Evolutionary conservation across 805 yeast species (phyloP), one percentile per base, ranked within the genome.

Genomic region (Yueomyces sinensis): DNA sequence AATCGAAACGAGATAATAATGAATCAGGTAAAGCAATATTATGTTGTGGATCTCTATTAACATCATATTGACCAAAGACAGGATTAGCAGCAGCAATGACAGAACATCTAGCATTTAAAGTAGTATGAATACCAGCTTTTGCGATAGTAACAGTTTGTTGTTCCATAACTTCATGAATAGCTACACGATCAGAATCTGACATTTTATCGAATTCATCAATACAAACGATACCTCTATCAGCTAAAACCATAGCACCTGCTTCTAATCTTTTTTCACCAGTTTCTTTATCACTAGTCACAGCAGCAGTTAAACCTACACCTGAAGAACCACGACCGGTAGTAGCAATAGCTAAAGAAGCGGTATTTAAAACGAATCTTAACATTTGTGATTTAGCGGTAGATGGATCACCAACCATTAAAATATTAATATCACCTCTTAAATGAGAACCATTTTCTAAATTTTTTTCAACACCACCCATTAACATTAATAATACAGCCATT

Each of bases 301-400:
- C 98, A 15, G 98, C 98, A 0, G 98, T 91, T 50, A 91, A 70
- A 83, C 98, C 98, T 31, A 91, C 98, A 58, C 98, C 98, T 1
- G 97, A 87, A n/a, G 97, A 89, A 42, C 98, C 98, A 58, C 95
- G 76, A 65, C 98, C 98, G 0, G 98, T 91, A 1, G 98, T 91
- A 19, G 97, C 96, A 46, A 91, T 86, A 3, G 97, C 97, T 46
- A 91, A 65, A 1, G 94, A 68, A 1, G 98, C 98, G 1, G 97
- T 89, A 55, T 89, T 91, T 41, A 91, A 66, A 15, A 91, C 97
- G 53, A 91, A 89, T 44, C 97, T 71, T 42, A 91, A 69, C 65
- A 91, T 77, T 62, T 91, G 98, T 4, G 96, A 87, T 58, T 91
- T 91, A 18, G 98, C 97, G 14, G 98, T 91, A 7, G 96, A 84